These are phyloP conservation scores for Grifola frondosa DNA, from an alignment of 1,284 basidiomycete genomes.

Conservation along the genomic window DNA sequence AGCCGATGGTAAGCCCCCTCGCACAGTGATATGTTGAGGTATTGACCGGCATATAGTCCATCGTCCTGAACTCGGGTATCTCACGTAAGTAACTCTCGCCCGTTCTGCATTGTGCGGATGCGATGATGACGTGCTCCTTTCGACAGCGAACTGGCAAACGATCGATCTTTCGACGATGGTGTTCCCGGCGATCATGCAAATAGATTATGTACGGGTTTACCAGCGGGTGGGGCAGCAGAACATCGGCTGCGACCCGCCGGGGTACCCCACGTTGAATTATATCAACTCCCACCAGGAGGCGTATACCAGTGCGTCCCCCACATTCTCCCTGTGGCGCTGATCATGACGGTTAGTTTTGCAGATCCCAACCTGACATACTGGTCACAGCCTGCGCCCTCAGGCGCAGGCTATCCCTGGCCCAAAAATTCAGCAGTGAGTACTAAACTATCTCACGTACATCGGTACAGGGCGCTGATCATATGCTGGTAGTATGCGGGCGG, in stretches of 20 bases:
- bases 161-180: slow-evolving; percentile 40
- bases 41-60: slow-evolving; percentile 28
- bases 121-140: neutral
- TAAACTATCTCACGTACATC: no score
- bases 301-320: slow-evolving; percentile 32
- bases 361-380: slow-evolving; percentile 31
- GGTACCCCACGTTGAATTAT: slow-evolving; percentile 53
- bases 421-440: slow-evolving; percentile 29
- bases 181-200: slow-evolving; percentile 41
- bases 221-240: slow-evolving; percentile 44
- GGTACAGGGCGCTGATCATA: neutral
- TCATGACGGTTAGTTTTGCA: slow-evolving; percentile 3
- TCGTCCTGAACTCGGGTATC: slow-evolving; percentile 42
- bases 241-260: slow-evolving; percentile 56
- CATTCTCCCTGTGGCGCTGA: neutral
- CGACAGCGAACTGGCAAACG: slow-evolving; percentile 48
- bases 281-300: slow-evolving; percentile 36
- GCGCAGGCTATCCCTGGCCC: slow-evolving; percentile 32
- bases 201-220: slow-evolving; percentile 67
- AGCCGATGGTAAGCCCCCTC: slow-evolving; percentile 50
- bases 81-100: slow-evolving; percentile 31
- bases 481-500: slow-evolving; percentile 7
- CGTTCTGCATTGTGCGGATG: neutral
- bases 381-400: slow-evolving; percentile 21
- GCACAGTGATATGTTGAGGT: no score